Evolutionary conservation across 805 yeast species (phyloP).

Genomic region (Maudiozyma turicensis): DNA sequence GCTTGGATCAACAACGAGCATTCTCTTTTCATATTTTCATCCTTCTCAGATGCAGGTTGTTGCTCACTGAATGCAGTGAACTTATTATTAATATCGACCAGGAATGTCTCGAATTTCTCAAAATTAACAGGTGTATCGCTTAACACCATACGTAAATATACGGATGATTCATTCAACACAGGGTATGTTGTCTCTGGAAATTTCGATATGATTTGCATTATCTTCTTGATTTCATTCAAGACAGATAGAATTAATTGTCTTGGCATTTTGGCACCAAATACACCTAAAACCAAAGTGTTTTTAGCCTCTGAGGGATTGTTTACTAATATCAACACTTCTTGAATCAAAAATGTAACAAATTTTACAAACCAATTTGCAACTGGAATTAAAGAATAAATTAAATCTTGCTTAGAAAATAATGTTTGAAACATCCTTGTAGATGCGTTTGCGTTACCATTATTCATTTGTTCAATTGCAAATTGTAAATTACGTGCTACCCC

Average conservation of each 20-base stretch:
- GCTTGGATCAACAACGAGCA: slow-evolving; percentile 51
- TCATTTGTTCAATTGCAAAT: slow-evolving; percentile 30
- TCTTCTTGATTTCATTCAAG: slow-evolving; percentile 53
- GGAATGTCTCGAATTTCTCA: slow-evolving; percentile 47
- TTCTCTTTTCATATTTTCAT: slow-evolving; percentile 12
- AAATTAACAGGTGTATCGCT: slow-evolving; percentile 45
- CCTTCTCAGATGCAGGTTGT: slow-evolving; percentile 11
- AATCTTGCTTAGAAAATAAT: slow-evolving; percentile 50
- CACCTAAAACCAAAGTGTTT: slow-evolving; percentile 43
- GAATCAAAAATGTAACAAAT: slow-evolving; percentile 58
- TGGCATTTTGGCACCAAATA: slow-evolving; percentile 60
- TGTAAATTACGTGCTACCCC: slow-evolving; percentile 30
- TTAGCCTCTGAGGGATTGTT: slow-evolving; percentile 16
- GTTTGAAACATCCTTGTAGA: slow-evolving; percentile 36
- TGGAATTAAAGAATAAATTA: slow-evolving; percentile 59
- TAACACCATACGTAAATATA: slow-evolving; percentile 22
- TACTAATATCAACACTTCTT: slow-evolving; percentile 51
- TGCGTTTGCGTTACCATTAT: slow-evolving; percentile 21
- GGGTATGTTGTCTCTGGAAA: slow-evolving; percentile 43
- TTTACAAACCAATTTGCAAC: slow-evolving; percentile 81
- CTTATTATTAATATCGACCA: slow-evolving; percentile 43
- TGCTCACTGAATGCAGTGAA: slow-evolving; percentile 25
- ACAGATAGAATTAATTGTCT: slow-evolving; percentile 58
- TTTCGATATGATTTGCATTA: slow-evolving; percentile 45
- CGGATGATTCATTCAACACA: slow-evolving; percentile 27